These are phyloP conservation scores for Rhexocercosporidium sp. DNA, from an alignment of 2,329 filamentous ascomycete species.

Conservation along the genomic window DNA sequence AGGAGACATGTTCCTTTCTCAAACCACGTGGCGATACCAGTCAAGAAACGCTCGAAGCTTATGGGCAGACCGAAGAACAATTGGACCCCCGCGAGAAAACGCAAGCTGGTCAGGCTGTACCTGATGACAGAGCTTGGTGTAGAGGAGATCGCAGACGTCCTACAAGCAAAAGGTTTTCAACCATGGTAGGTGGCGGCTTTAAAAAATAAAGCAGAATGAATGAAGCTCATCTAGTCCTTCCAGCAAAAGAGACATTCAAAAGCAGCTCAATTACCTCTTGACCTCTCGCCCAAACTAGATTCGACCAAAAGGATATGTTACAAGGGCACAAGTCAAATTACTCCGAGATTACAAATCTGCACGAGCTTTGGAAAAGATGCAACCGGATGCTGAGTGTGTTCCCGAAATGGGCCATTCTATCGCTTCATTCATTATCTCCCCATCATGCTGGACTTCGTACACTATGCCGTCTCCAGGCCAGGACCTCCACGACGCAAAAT, in stretches of 20 bases:
- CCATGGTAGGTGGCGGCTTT: constrained; percentile 18
- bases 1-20: neutral
- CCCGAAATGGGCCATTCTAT: too few relatives aligned
- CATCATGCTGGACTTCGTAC: too few relatives aligned
- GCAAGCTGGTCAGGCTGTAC: constrained; percentile 23
- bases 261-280: constrained; percentile 17
- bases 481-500: too few relatives aligned
- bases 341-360: constrained; percentile 12
- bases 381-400: neutral
- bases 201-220: too few relatives aligned
- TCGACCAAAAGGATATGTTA: neutral
- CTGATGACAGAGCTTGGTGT: constrained; percentile 23
- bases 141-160: constrained; percentile 12
- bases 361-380: neutral
- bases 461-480: too few relatives aligned
- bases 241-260: constrained; percentile 24
- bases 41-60: constrained; percentile 3
- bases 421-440: too few relatives aligned
- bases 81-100: constrained; percentile 20
- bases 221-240: neutral
- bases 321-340: constrained; percentile 11
- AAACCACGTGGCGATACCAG: neutral
- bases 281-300: constrained; percentile 16
- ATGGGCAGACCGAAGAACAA: constrained; percentile 22
- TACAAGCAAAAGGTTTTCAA: constrained; percentile 13